Evolutionary conservation across 2,329 filamentous ascomycete species (phyloP).

Genomic region (Epichloe coenophiala): DNA sequence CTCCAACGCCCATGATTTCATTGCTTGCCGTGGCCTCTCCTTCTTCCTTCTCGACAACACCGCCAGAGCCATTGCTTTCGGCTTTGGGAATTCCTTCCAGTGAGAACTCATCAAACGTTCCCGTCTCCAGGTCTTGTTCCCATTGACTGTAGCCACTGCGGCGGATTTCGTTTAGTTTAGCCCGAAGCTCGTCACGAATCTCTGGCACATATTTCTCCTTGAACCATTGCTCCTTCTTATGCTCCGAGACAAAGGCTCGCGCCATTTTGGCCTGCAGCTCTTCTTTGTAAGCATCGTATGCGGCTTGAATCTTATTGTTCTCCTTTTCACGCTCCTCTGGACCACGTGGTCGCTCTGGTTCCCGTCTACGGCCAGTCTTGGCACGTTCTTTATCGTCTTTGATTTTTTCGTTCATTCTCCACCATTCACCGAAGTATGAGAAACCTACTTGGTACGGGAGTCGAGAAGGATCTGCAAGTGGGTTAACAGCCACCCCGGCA

Average conservation of each 20-base stretch:
- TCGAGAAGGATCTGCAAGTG: slow-evolving; percentile 56
- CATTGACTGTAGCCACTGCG: slow-evolving; percentile 70
- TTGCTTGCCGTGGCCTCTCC: slow-evolving; percentile 84
- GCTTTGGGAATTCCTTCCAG: slow-evolving; percentile 88
- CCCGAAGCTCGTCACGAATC: slow-evolving; percentile 60
- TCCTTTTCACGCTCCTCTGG: slow-evolving; percentile 68
- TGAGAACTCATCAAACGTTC: slow-evolving; percentile 87
- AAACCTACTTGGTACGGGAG: slow-evolving; percentile 73
- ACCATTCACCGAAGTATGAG: slow-evolving; percentile 79
- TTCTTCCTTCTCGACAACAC: slow-evolving; percentile 84
- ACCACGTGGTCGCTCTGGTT: slow-evolving; percentile 48
- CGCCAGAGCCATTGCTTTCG: slow-evolving; percentile 77
- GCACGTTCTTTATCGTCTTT: slow-evolving; percentile 67
- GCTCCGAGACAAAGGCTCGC: slow-evolving; percentile 74
- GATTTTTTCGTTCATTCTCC: slow-evolving; percentile 68
- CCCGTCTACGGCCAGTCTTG: slow-evolving; percentile 54
- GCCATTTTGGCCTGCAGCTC: slow-evolving; percentile 68
- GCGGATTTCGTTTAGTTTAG: slow-evolving; percentile 67
- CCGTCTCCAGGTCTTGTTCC: slow-evolving; percentile 74
- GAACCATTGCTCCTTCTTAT: slow-evolving; percentile 97
- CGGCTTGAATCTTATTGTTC: slow-evolving; percentile 61
- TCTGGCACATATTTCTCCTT: slow-evolving; percentile 85
- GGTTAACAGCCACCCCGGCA: slow-evolving; percentile 40
- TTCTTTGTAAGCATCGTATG: slow-evolving; percentile 55
- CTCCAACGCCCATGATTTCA: slow-evolving; percentile 84